Conservation (phyloP, 2,329 filamentous ascomycete species). For the Teratosphaeria viscida region DNA sequence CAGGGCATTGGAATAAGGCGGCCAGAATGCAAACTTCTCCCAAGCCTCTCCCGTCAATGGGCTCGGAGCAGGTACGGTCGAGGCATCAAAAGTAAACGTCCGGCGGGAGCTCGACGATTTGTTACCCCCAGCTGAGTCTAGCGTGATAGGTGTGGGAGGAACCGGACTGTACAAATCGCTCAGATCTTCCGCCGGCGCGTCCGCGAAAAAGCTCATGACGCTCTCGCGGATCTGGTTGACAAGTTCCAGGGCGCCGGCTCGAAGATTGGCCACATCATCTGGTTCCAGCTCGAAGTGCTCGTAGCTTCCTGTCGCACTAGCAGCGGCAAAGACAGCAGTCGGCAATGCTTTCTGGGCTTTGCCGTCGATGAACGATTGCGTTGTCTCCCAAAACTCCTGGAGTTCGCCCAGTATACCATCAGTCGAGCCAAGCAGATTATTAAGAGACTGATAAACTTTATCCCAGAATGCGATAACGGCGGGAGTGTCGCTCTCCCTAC, state of each 20-base stretch:
- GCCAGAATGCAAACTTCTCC: slow-evolving; percentile 96
- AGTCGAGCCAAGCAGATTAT: slow-evolving; percentile 58
- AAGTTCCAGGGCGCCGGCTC: slow-evolving; percentile 71
- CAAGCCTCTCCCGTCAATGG: slow-evolving; percentile 72
- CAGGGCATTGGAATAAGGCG: slow-evolving; percentile 80
- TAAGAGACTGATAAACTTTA: slow-evolving; percentile 66
- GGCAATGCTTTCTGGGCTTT: slow-evolving; percentile 72
- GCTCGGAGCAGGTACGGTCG: slow-evolving; percentile 64
- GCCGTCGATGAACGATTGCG: slow-evolving; percentile 81
- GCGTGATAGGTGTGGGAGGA: slow-evolving; percentile 58
- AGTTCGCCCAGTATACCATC: slow-evolving; percentile 81
- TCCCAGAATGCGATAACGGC: slow-evolving; percentile 90
- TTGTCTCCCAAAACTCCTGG: slow-evolving; percentile 86
- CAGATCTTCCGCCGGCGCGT: slow-evolving; percentile 82
- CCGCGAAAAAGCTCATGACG: slow-evolving; percentile 71
- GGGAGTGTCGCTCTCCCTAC: slow-evolving; percentile 60
- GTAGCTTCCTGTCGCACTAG: slow-evolving; percentile 44
- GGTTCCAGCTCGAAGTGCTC: slow-evolving; percentile 74
- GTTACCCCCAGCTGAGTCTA: slow-evolving; percentile 37
- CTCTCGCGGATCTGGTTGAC: slow-evolving; percentile 72
- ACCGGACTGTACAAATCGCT: slow-evolving; percentile 77
- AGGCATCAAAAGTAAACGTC: slow-evolving; percentile 64
- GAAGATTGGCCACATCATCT: slow-evolving; percentile 59
- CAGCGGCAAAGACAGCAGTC: slow-evolving; percentile 28
- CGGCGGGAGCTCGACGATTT: slow-evolving; percentile 35